A percentile compares a stretch with the other conserved stretches of the same genome.
phyloP scores from a whole-genome alignment of 176 grass and related monocot species.

The Aegilops bicornis region DNA sequence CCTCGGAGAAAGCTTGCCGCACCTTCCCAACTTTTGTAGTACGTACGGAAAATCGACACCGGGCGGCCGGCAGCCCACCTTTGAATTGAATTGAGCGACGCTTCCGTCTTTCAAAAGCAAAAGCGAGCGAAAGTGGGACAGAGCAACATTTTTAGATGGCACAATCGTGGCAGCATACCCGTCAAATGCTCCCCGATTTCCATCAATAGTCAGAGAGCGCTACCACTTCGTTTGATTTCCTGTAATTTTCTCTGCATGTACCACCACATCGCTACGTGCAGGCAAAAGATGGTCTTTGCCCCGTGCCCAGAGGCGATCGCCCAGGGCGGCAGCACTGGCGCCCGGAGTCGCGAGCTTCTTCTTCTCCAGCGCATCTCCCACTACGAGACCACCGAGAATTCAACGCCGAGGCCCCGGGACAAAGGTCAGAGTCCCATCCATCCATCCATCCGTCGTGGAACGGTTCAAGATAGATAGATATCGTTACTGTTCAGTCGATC shows the following conservation, averaged over 20 bases:
- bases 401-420: background rate
- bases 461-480: background rate
- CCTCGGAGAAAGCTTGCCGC: background rate
- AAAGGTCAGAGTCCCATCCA: conserved; percentile 16
- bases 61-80: background rate
- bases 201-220: conserved; percentile 14
- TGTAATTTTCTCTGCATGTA: background rate
- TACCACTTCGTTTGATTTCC: background rate
- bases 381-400: background rate
- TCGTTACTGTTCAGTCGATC: background rate
- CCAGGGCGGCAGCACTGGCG: background rate
- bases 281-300: background rate
- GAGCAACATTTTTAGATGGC: background rate
- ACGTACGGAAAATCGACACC: background rate
- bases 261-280: background rate
- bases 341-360: background rate
- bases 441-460: background rate
- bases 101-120: background rate
- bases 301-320: background rate
- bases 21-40: background rate
- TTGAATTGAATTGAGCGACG: conserved; percentile 26
- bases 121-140: background rate
- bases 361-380: background rate
- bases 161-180: background rate
- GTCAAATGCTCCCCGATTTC: background rate